Percentiles rank a stretch among this genome's conserved stretches.
Conservation (phyloP, 208 protist species). For the Porcisia hertigi region DNA sequence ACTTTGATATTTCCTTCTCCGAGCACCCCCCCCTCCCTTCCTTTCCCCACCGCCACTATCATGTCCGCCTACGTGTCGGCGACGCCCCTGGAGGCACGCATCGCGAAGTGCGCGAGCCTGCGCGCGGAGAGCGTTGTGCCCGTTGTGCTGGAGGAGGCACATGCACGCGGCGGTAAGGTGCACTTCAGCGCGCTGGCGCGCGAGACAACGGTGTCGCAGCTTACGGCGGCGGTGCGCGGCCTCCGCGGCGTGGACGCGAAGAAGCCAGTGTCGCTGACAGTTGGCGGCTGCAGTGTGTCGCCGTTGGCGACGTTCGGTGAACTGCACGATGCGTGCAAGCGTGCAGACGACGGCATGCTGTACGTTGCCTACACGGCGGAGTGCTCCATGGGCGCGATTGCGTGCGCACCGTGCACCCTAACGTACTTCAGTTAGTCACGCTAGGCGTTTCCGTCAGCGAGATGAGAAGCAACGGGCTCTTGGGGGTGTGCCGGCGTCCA, state of each 20-base stretch:
- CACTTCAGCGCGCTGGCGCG: slow-evolving; percentile 34
- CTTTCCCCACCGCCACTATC: neutral
- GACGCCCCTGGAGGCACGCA: slow-evolving; percentile 21
- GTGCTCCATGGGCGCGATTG: slow-evolving; percentile 1
- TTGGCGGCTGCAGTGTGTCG: slow-evolving; percentile 28
- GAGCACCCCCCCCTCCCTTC: no score
- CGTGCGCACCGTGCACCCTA: neutral
- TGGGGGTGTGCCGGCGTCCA: no score
- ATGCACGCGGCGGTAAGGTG: slow-evolving; percentile 25
- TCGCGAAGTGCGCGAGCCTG: slow-evolving; percentile 25
- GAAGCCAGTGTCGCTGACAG: slow-evolving; percentile 29
- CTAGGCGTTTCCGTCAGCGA: no score
- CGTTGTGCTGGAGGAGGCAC: slow-evolving; percentile 26
- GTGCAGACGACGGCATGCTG: slow-evolving; percentile 40
- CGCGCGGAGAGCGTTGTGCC: slow-evolving; percentile 5
- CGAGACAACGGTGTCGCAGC: slow-evolving; percentile 33
- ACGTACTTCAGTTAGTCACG: no score
- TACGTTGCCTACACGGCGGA: slow-evolving; percentile 35
- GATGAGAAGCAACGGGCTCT: no score
- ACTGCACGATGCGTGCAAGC: slow-evolving; percentile 35
- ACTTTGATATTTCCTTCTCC: no score
- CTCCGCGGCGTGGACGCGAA: slow-evolving; percentile 16
- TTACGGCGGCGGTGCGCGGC: slow-evolving; percentile 24
- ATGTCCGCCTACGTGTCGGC: slow-evolving; percentile 28
- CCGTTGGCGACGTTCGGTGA: slow-evolving; percentile 30